phyloP scores from a whole-genome alignment of 2,329 filamentous ascomycete genomes.

The Cladorrhinum sp. region DNA sequence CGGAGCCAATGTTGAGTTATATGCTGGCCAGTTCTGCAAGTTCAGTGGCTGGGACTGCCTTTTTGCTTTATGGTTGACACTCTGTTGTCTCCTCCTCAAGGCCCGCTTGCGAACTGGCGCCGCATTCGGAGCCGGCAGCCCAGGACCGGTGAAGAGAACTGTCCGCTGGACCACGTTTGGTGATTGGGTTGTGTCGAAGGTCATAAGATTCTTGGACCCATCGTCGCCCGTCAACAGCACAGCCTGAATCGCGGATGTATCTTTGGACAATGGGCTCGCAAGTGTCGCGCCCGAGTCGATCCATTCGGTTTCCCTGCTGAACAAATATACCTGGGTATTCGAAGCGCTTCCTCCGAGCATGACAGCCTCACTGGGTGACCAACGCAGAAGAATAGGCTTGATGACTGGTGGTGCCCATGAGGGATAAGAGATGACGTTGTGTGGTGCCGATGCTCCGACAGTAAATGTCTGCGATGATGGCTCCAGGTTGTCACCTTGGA shows the following conservation, averaged over 20 bases:
- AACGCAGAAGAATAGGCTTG: conserved; percentile 70
- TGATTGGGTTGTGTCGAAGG: conserved; percentile 69
- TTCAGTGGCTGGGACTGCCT: conserved; percentile 47
- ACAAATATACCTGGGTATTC: conserved; percentile 70
- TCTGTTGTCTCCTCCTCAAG: conserved; percentile 33
- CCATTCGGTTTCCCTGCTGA: conserved; percentile 64
- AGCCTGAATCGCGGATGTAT: conserved; percentile 55
- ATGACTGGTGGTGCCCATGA: conserved; percentile 60
- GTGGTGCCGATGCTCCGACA: conserved; percentile 64
- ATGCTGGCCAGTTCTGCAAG: conserved; percentile 67
- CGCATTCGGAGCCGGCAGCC: conserved; percentile 49
- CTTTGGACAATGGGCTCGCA: conserved; percentile 56
- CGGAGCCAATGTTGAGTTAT: conserved; percentile 73
- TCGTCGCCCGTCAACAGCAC: conserved; percentile 69
- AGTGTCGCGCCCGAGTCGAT: conserved; percentile 62
- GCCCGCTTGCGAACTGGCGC: conserved; percentile 39
- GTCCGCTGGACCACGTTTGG: conserved; percentile 74
- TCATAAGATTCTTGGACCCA: conserved; percentile 72
- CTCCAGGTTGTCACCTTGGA: conserved; percentile 54
- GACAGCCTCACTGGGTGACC: conserved; percentile 66
- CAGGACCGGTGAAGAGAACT: conserved; percentile 61
- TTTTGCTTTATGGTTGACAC: conserved; percentile 16
- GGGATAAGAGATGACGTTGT: conserved; percentile 56
- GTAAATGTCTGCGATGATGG: conserved; percentile 73
- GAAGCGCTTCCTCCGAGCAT: conserved; percentile 69